Evolutionary conservation across 495 filamentous ascomycete genomes (phyloP).

Genomic region (Aspergillus saccharolyticus): DNA sequence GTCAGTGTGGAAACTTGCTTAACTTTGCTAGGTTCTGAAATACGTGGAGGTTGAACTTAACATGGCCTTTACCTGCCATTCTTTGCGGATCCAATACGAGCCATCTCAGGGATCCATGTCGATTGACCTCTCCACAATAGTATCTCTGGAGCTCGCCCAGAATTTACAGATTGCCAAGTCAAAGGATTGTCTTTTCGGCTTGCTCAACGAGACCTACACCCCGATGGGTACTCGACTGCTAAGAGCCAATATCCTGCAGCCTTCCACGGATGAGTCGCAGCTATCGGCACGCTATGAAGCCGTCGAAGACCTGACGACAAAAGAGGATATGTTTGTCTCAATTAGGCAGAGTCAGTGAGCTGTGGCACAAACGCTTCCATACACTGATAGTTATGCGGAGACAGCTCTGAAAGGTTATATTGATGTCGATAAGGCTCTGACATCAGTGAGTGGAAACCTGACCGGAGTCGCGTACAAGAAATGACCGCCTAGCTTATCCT

Average conservation of each 20-base stretch:
- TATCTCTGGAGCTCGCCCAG: slow-evolving; percentile 82
- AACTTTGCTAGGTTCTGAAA: slow-evolving; percentile 59
- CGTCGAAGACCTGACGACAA: slow-evolving; percentile 73
- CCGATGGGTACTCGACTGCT: slow-evolving; percentile 83
- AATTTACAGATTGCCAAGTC: slow-evolving; percentile 73
- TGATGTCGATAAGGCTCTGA: slow-evolving; percentile 42
- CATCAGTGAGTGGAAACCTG: slow-evolving; percentile 22
- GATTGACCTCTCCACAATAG: slow-evolving; percentile 82
- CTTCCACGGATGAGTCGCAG: slow-evolving; percentile 65
- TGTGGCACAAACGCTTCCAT: neutral
- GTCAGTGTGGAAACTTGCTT: slow-evolving; percentile 14
- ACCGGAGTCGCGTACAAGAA: neutral
- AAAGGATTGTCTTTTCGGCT: slow-evolving; percentile 72
- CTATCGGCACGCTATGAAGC: slow-evolving; percentile 71
- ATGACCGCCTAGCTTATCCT: slow-evolving; percentile 56
- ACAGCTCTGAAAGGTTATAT: slow-evolving; percentile 67
- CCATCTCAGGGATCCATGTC: slow-evolving; percentile 93
- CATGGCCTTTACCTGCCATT: slow-evolving; percentile 66
- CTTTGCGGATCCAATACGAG: slow-evolving; percentile 79
- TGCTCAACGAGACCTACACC: slow-evolving; percentile 79
- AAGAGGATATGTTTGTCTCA: slow-evolving; percentile 82
- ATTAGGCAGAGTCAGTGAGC: slow-evolving; percentile 53
- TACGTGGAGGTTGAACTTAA: slow-evolving; percentile 67
- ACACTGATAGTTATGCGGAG: slow-evolving; percentile 1
- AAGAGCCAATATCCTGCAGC: slow-evolving; percentile 79